Base-by-base conservation (phyloP, 192 early-diverging fungal species). In the Podila minutissima region DNA sequence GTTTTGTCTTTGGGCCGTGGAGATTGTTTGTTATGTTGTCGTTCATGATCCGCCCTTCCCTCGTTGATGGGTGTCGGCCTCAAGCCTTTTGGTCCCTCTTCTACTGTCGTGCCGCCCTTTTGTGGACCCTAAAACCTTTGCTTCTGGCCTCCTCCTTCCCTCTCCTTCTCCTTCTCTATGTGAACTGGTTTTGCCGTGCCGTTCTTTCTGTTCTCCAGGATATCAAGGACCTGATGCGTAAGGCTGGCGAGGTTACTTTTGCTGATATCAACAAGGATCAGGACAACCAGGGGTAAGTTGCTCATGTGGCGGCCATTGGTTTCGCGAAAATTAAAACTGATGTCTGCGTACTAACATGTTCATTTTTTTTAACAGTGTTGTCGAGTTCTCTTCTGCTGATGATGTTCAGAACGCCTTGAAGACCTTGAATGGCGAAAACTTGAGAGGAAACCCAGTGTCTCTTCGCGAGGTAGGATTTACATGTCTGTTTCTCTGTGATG, bases 191-290 rank as follows among this genome's bases (percentile, higher is more conserved):
- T 41, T 62, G 28, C 63, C 64, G 48, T 46, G 33, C 33, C 33
- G 35, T 59, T 26, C 58, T 74, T 59, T 55, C 61, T n/a, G 32
- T 32, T n/a, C 82, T 85, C 75, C 87, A 97, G 95, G 96, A 96
- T 87, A 89, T 99, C 86, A 99, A 99, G 88, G 97, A 98, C 79
- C 86, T 95, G 72, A 94, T 97, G 86, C 93, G 95, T 68, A 95
- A 95, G 73, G 97, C 95, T 33, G 97, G 97, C 62, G 95, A 97
- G 79, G 97, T 99, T 20, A 89, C 92, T 29, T 99, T 95, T 88
- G 94, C 97, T 9, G 95, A 98, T 78, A 89, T 95, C 65, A 93
- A 92, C 85, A 93, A 93, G 85, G 90, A 89, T 71, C 87, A 92
- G 15, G 87, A 92, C 33, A 95, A 94, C 33, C 90, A 94, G 82